Base-by-base conservation (phyloP, 768 basidiomycete species). In the Amanita molliuscula region DNA sequence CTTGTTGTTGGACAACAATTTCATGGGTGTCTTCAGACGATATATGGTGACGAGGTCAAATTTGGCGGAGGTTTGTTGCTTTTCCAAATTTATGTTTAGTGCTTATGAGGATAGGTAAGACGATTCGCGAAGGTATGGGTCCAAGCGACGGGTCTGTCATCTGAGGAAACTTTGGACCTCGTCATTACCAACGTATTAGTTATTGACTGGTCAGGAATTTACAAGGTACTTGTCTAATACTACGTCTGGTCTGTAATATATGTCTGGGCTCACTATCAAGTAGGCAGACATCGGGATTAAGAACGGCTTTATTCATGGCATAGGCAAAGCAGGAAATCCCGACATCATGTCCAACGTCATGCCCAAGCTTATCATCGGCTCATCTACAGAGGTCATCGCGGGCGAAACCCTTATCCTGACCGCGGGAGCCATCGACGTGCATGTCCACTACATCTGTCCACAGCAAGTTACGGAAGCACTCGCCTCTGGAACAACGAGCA, bases 271-370 rank as follows among this genome's bases (percentile, higher is more conserved):
- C 6, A 26, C 29, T 9, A 10, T 18, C 7, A 34, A 34, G 15
- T 36, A 96, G 89, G 95, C 95, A 16, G 96, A 98, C 60, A 90
- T 99, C 45, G 95, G 96, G 23, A 75, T 99, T 49, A 92, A 86
- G 65, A 62, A 78, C 48, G 94, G 94, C 0, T 57, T 69, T 33
- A 97, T 98, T 54, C 73, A 72, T 10, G 92, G 87, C 0, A 84
- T 98, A 46, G 96, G 95, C n/a, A 98, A 99, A 65, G 89, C 92
- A 7, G 96, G 96, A 1, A 99, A 98, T 64, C 93, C 92, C 3
- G 92, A 97, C 60, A 73, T 87, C 48, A 96, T 96, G 91, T 79
- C 80, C 8, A 74, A 75, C 34, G 85, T 97, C 25, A 72, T 84
- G 52, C 75, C 76, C 0, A 64, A 71, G 4, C 81, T 98, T 59